A percentile compares a stretch with the other conserved stretches of the same genome.
Evolutionary conservation across 2,329 filamentous ascomycete species (phyloP).

Genomic region (Botrytis fragariae): DNA sequence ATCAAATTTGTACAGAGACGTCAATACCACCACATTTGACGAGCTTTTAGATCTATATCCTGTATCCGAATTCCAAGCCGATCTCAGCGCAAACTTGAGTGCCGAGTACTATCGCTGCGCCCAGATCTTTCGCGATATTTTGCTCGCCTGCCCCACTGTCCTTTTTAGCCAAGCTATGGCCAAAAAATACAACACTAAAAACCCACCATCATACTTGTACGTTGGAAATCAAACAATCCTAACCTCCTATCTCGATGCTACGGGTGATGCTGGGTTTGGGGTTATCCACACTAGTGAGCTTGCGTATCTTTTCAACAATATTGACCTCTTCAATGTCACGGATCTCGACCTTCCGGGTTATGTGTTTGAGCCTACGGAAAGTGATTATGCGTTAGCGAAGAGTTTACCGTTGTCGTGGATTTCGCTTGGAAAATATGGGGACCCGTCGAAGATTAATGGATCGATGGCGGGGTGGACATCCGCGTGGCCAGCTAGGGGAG

Average conservation of each 20-base stretch:
- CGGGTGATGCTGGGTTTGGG: conserved; percentile 43
- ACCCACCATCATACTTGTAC: conserved; percentile 48
- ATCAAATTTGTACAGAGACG: conserved; percentile 40
- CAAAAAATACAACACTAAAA: conserved; percentile 29
- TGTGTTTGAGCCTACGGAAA: conserved; percentile 39
- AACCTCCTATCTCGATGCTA: conserved; percentile 42
- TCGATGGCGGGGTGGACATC: conserved; percentile 42
- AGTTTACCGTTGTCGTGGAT: conserved; percentile 49
- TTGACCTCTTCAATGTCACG: conserved; percentile 44
- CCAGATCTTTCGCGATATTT: conserved; percentile 50
- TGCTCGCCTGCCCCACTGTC: conserved; percentile 50
- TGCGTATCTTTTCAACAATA: conserved; percentile 50
- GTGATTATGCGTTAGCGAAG: conserved; percentile 43
- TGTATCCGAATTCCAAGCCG: conserved; percentile 44
- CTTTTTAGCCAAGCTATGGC: conserved; percentile 44
- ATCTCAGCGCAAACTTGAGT: conserved; percentile 42
- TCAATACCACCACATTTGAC: conserved; percentile 40
- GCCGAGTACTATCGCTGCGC: conserved; percentile 51
- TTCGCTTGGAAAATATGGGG: conserved; percentile 45
- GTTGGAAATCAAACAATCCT: conserved; percentile 55
- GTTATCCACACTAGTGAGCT: conserved; percentile 53
- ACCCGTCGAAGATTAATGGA: conserved; percentile 38
- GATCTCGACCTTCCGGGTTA: conserved; percentile 29
- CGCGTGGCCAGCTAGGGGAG: conserved; percentile 37
- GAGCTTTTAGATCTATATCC: conserved; percentile 52